These are phyloP conservation scores for Flaveria sonorensis DNA, from an alignment of 129 eudicot species.

Conservation along the genomic window DNA sequence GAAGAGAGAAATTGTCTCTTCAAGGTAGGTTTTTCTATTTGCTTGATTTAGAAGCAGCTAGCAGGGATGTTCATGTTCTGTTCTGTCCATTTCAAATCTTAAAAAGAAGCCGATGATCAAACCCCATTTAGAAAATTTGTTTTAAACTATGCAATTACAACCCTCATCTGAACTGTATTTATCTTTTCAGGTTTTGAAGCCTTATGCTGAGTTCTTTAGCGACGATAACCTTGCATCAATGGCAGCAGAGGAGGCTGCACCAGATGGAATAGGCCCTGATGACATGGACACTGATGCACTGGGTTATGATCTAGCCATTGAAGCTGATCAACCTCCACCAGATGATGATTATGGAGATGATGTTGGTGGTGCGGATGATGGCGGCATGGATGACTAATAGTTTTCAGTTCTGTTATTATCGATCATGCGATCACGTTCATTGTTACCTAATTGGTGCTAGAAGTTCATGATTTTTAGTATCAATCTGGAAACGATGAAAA, in stretches of 20 bases:
- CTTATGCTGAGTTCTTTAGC: slow-evolving; percentile 57
- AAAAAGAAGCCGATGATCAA: neutral
- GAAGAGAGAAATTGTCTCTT: slow-evolving; percentile 61
- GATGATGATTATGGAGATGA: slow-evolving; percentile 71
- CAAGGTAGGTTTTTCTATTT: slow-evolving; percentile 49
- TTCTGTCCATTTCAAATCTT: neutral
- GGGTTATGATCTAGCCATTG: slow-evolving; percentile 33
- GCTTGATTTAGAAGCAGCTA: too few relatives aligned
- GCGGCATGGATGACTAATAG: slow-evolving; percentile 53
- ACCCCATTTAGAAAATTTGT: neutral
- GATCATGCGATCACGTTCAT: neutral
- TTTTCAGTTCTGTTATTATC: neutral
- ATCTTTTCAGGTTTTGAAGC: slow-evolving; percentile 67
- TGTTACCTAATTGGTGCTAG: too few relatives aligned
- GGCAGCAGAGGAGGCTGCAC: slow-evolving; percentile 40
- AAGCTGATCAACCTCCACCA: slow-evolving; percentile 40
- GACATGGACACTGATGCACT: slow-evolving; percentile 46
- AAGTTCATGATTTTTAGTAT: too few relatives aligned
- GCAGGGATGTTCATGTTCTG: neutral
- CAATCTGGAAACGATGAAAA: too few relatives aligned
- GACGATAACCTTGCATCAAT: slow-evolving; percentile 48
- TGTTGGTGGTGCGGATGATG: slow-evolving; percentile 56
- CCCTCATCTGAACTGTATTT: neutral
- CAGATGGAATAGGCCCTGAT: slow-evolving; percentile 37
- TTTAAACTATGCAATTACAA: neutral